phyloP scores from a whole-genome alignment of 2,329 filamentous ascomycete genomes.

The Cytospora mali region DNA sequence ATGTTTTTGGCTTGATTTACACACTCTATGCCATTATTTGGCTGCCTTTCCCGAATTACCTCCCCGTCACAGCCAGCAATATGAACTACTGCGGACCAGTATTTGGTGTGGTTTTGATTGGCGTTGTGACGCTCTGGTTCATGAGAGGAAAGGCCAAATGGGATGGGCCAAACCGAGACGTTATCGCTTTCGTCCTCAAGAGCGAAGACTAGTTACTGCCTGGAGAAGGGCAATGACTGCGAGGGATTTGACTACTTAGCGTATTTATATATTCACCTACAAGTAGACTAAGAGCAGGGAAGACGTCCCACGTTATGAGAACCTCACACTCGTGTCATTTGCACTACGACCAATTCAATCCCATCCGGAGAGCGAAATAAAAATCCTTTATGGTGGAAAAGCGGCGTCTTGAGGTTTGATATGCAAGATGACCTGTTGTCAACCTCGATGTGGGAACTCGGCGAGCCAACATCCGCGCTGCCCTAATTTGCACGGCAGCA shows the following conservation, averaged over 20 bases:
- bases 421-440: not conserved
- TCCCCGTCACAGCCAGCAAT: slow-evolving; percentile 29
- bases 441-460: slow-evolving; percentile 5
- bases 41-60: slow-evolving; percentile 26
- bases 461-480: slow-evolving; percentile 8
- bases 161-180: slow-evolving; percentile 26
- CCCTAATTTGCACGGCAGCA: not conserved
- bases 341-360: too few species aligned
- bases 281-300: too few species aligned
- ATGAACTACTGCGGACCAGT: slow-evolving; percentile 29
- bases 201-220: not conserved
- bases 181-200: slow-evolving; percentile 19
- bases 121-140: slow-evolving; percentile 20
- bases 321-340: too few species aligned
- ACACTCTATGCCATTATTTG: slow-evolving; percentile 27
- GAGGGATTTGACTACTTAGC: too few species aligned
- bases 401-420: too few species aligned
- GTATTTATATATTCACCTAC: not conserved
- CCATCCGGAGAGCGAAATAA: too few species aligned
- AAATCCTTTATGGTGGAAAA: too few species aligned
- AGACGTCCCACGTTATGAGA: too few species aligned
- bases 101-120: slow-evolving; percentile 16
- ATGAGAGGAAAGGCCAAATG: slow-evolving; percentile 24
- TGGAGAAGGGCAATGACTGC: not conserved
- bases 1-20: slow-evolving; percentile 27